These are phyloP conservation scores for Prunus mongolica DNA, from an alignment of 306 rosid species.

Conservation along the genomic window DNA sequence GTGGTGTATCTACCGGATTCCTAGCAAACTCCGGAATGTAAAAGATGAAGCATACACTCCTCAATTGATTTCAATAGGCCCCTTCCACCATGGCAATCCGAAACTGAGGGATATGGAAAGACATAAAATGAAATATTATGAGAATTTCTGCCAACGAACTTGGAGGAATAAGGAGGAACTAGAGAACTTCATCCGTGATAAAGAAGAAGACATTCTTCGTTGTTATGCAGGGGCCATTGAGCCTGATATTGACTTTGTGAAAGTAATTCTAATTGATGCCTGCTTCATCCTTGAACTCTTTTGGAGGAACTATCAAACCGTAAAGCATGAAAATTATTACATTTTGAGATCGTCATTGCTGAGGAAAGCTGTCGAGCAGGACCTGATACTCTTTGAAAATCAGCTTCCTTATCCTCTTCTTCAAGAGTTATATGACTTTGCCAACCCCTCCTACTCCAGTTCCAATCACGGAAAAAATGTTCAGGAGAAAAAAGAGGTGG, in stretches of 20 bases:
- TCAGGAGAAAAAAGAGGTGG: not conserved
- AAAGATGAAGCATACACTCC: slow-evolving; percentile 41
- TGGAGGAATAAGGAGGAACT: too few relatives aligned
- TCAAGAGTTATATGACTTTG: slow-evolving; percentile 2
- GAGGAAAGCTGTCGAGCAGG: slow-evolving; percentile 25
- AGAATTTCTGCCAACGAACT: slow-evolving; percentile 4
- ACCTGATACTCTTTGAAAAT: slow-evolving; percentile 51
- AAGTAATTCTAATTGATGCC: slow-evolving; percentile 10
- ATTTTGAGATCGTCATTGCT: slow-evolving; percentile 44
- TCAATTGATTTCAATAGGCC: slow-evolving; percentile 46
- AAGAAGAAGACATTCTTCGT: not conserved
- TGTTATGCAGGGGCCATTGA: slow-evolving; percentile 7
- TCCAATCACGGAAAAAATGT: not conserved
- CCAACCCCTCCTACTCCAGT: too few relatives aligned
- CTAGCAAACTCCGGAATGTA: slow-evolving; percentile 27
- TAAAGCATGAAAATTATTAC: slow-evolving; percentile 7
- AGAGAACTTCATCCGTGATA: not conserved
- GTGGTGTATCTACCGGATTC: slow-evolving; percentile 36
- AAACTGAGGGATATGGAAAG: slow-evolving; percentile 23
- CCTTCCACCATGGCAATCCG: slow-evolving; percentile 15
- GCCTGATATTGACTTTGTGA: not conserved
- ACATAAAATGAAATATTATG: slow-evolving; percentile 4
- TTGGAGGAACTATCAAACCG: slow-evolving; percentile 8
- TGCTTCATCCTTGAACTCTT: slow-evolving; percentile 42
- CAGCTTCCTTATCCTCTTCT: slow-evolving; percentile 46